Base-by-base conservation (phyloP, 2,329 filamentous ascomycete genomes). In the Westerdykella ornata region DNA sequence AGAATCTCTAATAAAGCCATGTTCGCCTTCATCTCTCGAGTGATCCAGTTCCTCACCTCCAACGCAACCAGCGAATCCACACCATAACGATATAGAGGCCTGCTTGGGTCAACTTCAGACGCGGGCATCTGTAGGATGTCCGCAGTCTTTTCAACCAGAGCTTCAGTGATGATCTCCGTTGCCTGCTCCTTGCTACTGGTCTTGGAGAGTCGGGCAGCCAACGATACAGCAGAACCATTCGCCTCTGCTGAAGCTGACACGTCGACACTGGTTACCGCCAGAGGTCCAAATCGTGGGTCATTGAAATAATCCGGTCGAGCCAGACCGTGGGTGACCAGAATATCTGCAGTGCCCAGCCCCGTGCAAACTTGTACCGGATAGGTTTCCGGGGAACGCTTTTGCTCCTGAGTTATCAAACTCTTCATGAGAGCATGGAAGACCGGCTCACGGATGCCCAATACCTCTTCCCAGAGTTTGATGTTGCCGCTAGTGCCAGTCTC, bases 101-200 rank as follows among this genome's bases (percentile, higher is more conserved):
- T 54, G 7, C 32, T 42, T 2, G 49, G 42, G 26, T 60, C 51
- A 7, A 57, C 46, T 26, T 58, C 53, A 1, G 60, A 57, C 11
- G 41, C 39, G 14, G 39, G 38, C 1, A 49, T 31, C 9, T 46
- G 42, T 1, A 54, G 40, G 6, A 50, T 20, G 14, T 42, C 42
- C 2, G 52, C 46, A 1, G 55, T 19, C 32, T 51, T 44, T 1
- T 18, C 28, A n/a, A 42, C 39, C 1, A 57, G 38, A 5, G 51
- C 52, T 6, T 49, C 42, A 5, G 38, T 29, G n/a, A 54, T 31
- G 11, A 53, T 46, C 16, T 42, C 36, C 3, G 38, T 45, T 9
- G 46, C 43, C 22, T 47, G 47, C 2, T 38, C 31, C 20, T 5
- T 5, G 20, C 5, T 22, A 9, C 5, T 22, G n/a, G n/a, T n/a